Evolutionary conservation across 768 basidiomycete species (phyloP).

Genomic region (Obba rivulosa): DNA sequence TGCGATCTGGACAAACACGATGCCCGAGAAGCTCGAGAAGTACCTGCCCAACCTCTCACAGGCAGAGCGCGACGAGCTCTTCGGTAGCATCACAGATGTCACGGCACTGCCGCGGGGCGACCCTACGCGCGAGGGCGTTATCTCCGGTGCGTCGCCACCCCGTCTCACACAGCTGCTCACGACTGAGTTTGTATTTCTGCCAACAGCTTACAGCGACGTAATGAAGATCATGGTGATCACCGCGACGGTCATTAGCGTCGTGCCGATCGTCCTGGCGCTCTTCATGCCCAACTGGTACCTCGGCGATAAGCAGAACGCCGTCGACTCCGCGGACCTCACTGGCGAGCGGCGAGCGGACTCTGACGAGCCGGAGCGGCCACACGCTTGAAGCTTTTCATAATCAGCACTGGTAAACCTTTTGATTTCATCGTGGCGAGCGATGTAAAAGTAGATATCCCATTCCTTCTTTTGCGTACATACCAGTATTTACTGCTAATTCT

Average conservation of each 20-base stretch:
- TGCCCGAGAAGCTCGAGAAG: conserved; percentile 55
- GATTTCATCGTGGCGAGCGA: too few relatives aligned
- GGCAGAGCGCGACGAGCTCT: conserved; percentile 40
- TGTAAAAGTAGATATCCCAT: too few relatives aligned
- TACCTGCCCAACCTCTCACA: conserved; percentile 47
- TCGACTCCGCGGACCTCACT: conserved; percentile 33
- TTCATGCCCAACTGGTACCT: conserved; percentile 64
- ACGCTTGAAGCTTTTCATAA: too few relatives aligned
- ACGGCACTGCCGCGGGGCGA: conserved; percentile 41
- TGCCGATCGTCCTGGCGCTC: conserved; percentile 55
- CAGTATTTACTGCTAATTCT: too few relatives aligned
- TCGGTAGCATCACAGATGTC: conserved; percentile 51
- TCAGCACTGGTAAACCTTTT: too few relatives aligned
- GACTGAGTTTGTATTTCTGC: conserved; percentile 30
- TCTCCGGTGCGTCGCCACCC: conserved; percentile 27
- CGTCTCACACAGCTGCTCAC: neutral
- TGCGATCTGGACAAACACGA: conserved; percentile 57
- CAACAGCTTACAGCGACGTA: conserved; percentile 25
- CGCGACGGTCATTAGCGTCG: conserved; percentile 38
- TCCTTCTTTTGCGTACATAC: too few relatives aligned
- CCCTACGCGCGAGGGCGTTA: conserved; percentile 46
- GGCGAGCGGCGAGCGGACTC: conserved; percentile 9
- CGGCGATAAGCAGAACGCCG: conserved; percentile 65
- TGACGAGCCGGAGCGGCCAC: too few relatives aligned
- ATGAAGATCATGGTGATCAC: conserved; percentile 25